Base-by-base conservation (phyloP, 106 monocot genomes). In the Amphibolis antarctica region DNA sequence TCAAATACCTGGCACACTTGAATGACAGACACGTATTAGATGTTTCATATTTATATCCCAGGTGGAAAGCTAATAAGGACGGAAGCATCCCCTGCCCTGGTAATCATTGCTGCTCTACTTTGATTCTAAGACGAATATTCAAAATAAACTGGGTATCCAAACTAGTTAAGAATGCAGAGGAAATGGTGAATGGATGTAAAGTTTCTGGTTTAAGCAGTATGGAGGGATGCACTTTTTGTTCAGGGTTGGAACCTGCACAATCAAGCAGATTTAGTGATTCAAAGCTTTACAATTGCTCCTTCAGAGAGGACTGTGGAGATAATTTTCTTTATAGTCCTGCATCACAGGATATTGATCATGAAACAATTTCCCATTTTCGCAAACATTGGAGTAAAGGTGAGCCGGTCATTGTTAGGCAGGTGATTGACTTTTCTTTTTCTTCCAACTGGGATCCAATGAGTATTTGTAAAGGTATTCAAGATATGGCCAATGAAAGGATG, bases 121-220 rank as follows among this genome's bases (percentile, higher is more conserved):
- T 98, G 64, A 59, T 81, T 54, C 67, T 98, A 25, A 76, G 85
- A 42, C 86, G 98, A 0, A 90, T 91, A 67, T 66, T 91, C 52
- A 98, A 98, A 65, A 83, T 98, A 78, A 91, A 98, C 46, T 98
- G 98, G 98, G 78, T 85, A 20, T 69, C 85, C 54, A 98, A 91
- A 62, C 77, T 98, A 7, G 78, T 85, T 12, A 98, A 85, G 70
- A 80, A 84, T 75, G 80, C 87, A 18, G 91, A 91, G 63, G 98
- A 98, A 77, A 91, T 98, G 85, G 91, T 98, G 47, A 78, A 63
- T 68, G 91, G 98, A 20, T 98, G 98, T 61, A 87, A 68, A 73
- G 74, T 78, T 58, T 67, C 67, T 74, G 81, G 73, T 53, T 1
- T 54, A 1, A 51, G 62, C 18, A 45, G 25, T 69, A 47, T 61